phyloP scores from a whole-genome alignment of 495 filamentous ascomycete species.

The Aspergillus olivimuriae region DNA sequence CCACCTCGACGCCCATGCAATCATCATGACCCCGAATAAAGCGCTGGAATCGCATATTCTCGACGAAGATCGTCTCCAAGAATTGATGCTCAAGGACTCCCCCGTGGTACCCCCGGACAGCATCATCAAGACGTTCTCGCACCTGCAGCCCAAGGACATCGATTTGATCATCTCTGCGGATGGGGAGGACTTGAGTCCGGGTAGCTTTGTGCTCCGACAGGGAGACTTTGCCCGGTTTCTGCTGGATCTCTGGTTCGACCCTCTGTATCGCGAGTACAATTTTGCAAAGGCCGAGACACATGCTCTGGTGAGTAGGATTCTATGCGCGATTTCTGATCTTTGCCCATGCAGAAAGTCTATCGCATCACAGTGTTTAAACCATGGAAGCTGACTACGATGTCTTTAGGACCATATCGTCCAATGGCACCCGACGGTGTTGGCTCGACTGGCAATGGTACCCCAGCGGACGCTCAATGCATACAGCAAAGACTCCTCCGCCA shows the following conservation, averaged over 20 bases:
- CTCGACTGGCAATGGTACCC: conserved; percentile 77
- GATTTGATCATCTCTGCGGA: conserved; percentile 86
- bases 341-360: too few species aligned
- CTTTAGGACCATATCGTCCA: conserved; percentile 83
- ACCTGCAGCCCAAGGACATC: conserved; percentile 67
- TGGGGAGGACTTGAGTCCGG: conserved; percentile 64
- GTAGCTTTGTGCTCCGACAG: conserved; percentile 71
- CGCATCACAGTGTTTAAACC: too few species aligned
- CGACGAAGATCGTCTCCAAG: conserved; percentile 57
- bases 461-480: conserved; percentile 80
- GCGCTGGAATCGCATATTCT: conserved; percentile 66
- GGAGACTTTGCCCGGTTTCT: conserved; percentile 92
- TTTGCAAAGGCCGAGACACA: conserved; percentile 93
- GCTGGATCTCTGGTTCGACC: conserved; percentile 94
- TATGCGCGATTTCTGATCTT: too few species aligned
- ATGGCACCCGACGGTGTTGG: conserved; percentile 98
- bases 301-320: conserved; percentile 84
- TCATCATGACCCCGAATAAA: conserved; percentile 83
- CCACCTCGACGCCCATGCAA: conserved; percentile 71
- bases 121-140: conserved; percentile 90
- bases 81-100: conserved; percentile 75
- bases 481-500: conserved; percentile 40
- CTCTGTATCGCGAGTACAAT: conserved; percentile 85
- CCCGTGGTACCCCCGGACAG: conserved; percentile 91
- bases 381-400: too few species aligned